Evolutionary conservation across 129 eudicot genomes (phyloP).

Genomic region (Gnaphalium uliginosum): DNA sequence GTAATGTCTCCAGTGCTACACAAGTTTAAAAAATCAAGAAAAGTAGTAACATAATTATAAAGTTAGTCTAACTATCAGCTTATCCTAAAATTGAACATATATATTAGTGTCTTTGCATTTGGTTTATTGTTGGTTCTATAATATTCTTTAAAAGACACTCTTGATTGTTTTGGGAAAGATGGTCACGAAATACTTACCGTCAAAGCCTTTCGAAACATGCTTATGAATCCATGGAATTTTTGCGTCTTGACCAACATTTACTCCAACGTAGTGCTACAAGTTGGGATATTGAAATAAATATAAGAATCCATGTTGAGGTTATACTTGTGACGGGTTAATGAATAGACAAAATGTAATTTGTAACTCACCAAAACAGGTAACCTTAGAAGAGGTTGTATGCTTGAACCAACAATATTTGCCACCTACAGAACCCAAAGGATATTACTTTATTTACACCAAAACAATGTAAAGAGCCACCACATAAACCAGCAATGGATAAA

Average conservation of each 20-base stretch:
- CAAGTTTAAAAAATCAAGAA: too few relatives aligned
- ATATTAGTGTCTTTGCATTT: too few relatives aligned
- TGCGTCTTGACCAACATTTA: slow-evolving; percentile 48
- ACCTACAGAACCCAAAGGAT: slow-evolving; percentile 38
- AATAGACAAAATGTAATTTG: neutral
- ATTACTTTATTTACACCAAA: too few relatives aligned
- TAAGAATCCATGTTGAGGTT: neutral
- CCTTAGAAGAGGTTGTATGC: slow-evolving; percentile 70
- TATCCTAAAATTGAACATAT: too few relatives aligned
- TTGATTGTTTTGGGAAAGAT: neutral
- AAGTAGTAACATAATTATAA: too few relatives aligned
- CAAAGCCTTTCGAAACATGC: slow-evolving; percentile 54
- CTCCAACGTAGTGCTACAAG: slow-evolving; percentile 38
- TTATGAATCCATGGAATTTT: slow-evolving; percentile 49
- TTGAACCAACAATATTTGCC: slow-evolving; percentile 66
- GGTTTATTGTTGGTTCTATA: neutral
- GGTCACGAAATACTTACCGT: slow-evolving; percentile 34
- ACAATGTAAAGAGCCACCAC: too few relatives aligned
- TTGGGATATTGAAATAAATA: neutral
- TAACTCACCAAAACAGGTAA: slow-evolving; percentile 46
- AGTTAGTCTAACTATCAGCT: too few relatives aligned
- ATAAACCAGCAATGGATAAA: too few relatives aligned
- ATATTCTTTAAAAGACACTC: neutral
- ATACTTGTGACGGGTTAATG: neutral
- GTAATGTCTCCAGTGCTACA: too few relatives aligned